Percentiles rank a stretch among this genome's conserved stretches.
Conservation (phyloP, 805 yeast species). For the Wickerhamiella cacticola region DNA sequence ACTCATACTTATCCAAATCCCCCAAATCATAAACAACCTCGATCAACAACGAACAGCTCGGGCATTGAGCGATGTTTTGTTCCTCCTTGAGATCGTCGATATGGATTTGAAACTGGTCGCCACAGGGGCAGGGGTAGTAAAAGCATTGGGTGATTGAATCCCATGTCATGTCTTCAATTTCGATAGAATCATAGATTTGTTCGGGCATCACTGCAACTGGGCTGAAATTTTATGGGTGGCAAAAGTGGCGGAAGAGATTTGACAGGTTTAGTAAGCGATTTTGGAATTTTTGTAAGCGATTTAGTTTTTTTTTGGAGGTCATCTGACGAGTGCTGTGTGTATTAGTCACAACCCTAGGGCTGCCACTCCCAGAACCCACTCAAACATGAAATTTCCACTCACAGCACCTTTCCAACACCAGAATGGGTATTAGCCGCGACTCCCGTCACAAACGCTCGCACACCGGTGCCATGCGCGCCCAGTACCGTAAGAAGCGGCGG, state of each 20-base stretch:
- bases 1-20: conserved; percentile 22
- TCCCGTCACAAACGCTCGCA: conserved; percentile 99
- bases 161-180: conserved; percentile 91
- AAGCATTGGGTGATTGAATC: conserved; percentile 73
- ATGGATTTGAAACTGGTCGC: conserved; percentile 80
- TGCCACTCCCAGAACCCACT: conserved; percentile 8
- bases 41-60: conserved; percentile 88
- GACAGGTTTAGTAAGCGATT: too few relatives aligned
- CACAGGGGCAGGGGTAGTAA: conserved; percentile 97
- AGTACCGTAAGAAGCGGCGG: conserved; percentile 99
- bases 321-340: too few relatives aligned
- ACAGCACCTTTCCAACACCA: conserved; percentile 23
- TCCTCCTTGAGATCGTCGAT: conserved; percentile 83
- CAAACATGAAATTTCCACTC: conserved; percentile 11
- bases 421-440: conserved; percentile 99
- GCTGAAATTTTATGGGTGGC: too few relatives aligned
- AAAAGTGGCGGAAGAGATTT: too few relatives aligned
- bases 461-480: conserved; percentile 99
- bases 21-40: conserved; percentile 73
- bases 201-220: background rate
- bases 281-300: too few relatives aligned
- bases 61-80: conserved; percentile 90
- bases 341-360: conserved; percentile 12
- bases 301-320: too few relatives aligned
- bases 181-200: conserved; percentile 70